Base-by-base conservation (phyloP, 768 basidiomycete genomes). In the Tremella yokohamensis region DNA sequence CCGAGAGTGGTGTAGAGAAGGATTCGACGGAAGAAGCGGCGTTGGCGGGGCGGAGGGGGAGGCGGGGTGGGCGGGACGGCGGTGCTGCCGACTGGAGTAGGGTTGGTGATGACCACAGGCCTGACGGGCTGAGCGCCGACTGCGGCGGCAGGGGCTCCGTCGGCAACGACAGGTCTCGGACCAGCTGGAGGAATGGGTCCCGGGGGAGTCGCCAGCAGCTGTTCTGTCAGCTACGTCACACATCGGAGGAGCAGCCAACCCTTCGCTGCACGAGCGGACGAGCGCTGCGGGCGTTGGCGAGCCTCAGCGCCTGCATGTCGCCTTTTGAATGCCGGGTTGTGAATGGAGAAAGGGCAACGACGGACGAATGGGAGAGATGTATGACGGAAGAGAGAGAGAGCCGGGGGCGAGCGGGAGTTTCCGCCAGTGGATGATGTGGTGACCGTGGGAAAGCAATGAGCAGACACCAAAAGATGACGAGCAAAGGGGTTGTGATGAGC, bases 1-100 rank as follows among this genome's bases (percentile, higher is more conserved):
- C 84, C 81, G 9, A 84, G 81, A 42, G 86, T 78, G 15, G 88
- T 85, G 54, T 87, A 84, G 76, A 86, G 79, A 29, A 93, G 72
- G 52, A 90, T 77, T 52, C 78, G 81, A 56, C 84, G 82, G 47
- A 89, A 77, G 54, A 84, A 51, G 25, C 65, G 52, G 11, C 66
- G 48, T 4, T 60, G 65, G 39, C 50, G 40, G 57, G 44, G 56
- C 16, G 65, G 69, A 4, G 54, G 53, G 22, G 63, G 65, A 8
- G 60, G 61, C 25, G 64, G 64, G 3, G 66, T 61, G 20, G 61
- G 66, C 29, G 68, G 66, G 26, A 58, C 49, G 19, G 62, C 63
- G 49, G 34, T 45, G 40, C 20, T 45, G 40, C 68, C 68, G 12
- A 64, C 63, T n/a, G 62, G 60, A 11, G 61, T 18, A 18, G 59